Percentiles rank a stretch among this genome's conserved stretches.
phyloP scores from a whole-genome alignment of 805 yeast genomes.

The Yarrowia divulgata region DNA sequence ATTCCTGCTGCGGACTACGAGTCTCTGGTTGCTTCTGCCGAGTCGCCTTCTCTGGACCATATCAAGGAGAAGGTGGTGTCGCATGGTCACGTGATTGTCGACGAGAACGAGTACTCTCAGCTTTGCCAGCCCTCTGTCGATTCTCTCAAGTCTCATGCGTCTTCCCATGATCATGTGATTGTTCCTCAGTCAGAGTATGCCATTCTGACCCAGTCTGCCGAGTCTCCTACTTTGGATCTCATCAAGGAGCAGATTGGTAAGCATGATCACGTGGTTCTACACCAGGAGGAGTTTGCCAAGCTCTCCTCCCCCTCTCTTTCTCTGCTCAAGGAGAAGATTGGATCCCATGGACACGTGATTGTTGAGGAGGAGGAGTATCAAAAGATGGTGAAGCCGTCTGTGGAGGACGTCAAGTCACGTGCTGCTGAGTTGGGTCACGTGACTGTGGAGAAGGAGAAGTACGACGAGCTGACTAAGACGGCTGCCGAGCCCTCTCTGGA shows the following conservation, averaged over 20 bases:
- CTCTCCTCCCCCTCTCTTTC: conserved; percentile 10
- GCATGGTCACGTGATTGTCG: conserved; percentile 42
- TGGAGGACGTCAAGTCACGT: conserved; percentile 41
- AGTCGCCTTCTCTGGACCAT: not conserved
- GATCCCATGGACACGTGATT: conserved; percentile 11
- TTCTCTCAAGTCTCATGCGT: not conserved
- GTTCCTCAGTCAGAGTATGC: conserved; percentile 40
- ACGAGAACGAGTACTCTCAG: conserved; percentile 39
- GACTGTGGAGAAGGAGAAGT: not conserved
- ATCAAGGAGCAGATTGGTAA: conserved; percentile 40
- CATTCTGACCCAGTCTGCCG: conserved; percentile 39
- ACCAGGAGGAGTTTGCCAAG: conserved; percentile 18
- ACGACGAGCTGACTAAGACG: conserved; percentile 16
- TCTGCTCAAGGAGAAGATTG: not conserved
- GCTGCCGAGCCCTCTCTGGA: not conserved
- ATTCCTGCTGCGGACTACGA: conserved; percentile 29
- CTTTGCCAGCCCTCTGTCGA: conserved; percentile 1
- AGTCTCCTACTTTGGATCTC: conserved; percentile 32
- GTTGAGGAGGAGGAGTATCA: not conserved
- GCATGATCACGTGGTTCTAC: conserved; percentile 40
- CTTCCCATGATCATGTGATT: conserved; percentile 38
- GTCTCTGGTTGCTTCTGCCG: conserved; percentile 4
- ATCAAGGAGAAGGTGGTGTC: conserved; percentile 9
- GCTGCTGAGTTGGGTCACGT: conserved; percentile 24
- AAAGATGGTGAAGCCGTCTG: conserved; percentile 41